phyloP scores from a whole-genome alignment of 371 early-diverging fungal species.

The Mortierella sp. region DNA sequence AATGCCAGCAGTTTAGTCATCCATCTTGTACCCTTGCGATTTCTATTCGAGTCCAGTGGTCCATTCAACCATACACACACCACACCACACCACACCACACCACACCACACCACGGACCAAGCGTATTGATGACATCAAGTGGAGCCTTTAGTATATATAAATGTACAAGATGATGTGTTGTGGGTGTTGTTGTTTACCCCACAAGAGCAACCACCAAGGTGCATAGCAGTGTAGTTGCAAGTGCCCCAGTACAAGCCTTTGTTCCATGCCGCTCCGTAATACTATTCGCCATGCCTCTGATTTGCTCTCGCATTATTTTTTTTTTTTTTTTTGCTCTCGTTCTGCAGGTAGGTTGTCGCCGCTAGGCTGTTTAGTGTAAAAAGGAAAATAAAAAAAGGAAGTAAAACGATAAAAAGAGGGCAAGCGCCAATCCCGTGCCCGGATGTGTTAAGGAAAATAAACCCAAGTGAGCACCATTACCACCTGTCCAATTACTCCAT shows the following conservation, averaged over 20 bases:
- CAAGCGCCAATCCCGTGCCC: background rate
- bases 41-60: too few relatives aligned
- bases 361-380: too few relatives aligned
- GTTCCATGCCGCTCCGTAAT: slow-evolving; percentile 4
- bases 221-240: background rate
- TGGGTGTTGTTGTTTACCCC: background rate
- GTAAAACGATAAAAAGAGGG: too few relatives aligned
- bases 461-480: too few relatives aligned
- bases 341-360: background rate
- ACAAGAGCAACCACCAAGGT: background rate
- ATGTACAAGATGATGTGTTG: background rate
- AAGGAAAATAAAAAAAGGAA: too few relatives aligned
- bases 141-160: too few relatives aligned
- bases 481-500: too few relatives aligned
- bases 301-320: background rate
- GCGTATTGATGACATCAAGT: too few relatives aligned
- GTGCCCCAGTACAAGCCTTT: background rate
- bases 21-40: background rate
- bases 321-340: slow-evolving; percentile 1
- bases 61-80: too few relatives aligned
- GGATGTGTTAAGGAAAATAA: background rate
- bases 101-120: too few relatives aligned
- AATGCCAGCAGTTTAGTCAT: too few relatives aligned
- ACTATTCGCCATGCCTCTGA: background rate
- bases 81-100: too few relatives aligned